Conservation (phyloP, 805 yeast genomes). For the Metschnikowia borealis region DNA sequence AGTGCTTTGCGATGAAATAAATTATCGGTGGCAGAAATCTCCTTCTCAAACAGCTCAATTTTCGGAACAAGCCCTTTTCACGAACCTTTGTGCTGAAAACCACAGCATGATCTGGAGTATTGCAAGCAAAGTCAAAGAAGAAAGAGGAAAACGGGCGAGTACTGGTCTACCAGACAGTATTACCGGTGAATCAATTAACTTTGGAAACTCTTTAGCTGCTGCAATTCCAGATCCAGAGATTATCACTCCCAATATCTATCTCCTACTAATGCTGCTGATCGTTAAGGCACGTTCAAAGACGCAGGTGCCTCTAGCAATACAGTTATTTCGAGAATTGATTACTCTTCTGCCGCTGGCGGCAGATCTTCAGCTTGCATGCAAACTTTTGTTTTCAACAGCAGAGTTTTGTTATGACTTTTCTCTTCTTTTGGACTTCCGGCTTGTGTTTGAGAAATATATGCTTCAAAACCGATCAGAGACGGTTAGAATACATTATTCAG, state of each 20-base stretch:
- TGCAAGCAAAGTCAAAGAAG: slow-evolving; percentile 7
- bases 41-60: too few relatives aligned
- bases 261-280: slow-evolving; percentile 14
- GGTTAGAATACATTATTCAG: slow-evolving; percentile 15
- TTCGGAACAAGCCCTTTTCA: neutral
- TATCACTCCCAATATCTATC: neutral
- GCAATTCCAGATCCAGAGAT: too few relatives aligned
- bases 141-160: too few relatives aligned
- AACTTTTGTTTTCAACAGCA: slow-evolving; percentile 9
- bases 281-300: neutral
- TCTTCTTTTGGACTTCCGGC: slow-evolving; percentile 19
- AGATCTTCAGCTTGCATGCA: slow-evolving; percentile 7
- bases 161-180: neutral
- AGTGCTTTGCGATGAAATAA: neutral
- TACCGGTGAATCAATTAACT: neutral
- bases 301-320: slow-evolving; percentile 7
- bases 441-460: slow-evolving; percentile 18
- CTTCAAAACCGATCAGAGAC: too few relatives aligned
- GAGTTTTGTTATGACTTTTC: slow-evolving; percentile 19
- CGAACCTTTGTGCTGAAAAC: slow-evolving; percentile 9
- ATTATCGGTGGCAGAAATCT: neutral
- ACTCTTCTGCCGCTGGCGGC: neutral
- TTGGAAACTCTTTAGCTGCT: too few relatives aligned
- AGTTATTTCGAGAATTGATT: slow-evolving; percentile 9
- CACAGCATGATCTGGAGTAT: slow-evolving; percentile 8